Conservation (phyloP, 2,329 filamentous ascomycete genomes). For the Exophiala dermatitidis region DNA sequence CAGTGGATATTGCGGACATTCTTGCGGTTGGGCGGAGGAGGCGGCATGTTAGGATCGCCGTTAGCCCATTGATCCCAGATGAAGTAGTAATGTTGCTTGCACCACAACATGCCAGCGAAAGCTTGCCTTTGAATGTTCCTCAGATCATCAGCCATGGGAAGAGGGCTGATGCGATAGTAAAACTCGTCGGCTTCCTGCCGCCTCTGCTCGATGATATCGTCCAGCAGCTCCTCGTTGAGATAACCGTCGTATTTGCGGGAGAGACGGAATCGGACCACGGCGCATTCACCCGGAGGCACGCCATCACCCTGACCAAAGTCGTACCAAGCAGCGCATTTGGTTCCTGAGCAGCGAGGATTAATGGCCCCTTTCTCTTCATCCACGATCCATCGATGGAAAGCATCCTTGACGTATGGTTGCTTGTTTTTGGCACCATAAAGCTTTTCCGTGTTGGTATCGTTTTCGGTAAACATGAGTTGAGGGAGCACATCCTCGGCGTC, state of each 20-base stretch:
- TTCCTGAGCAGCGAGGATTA: conserved; percentile 73
- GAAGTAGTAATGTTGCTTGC: conserved; percentile 93
- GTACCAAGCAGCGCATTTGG: conserved; percentile 88
- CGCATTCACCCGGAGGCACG: conserved; percentile 83
- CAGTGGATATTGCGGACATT: conserved; percentile 78
- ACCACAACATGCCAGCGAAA: conserved; percentile 96
- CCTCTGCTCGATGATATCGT: conserved; percentile 80
- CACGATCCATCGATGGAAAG: conserved; percentile 83
- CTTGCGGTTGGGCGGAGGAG: conserved; percentile 74
- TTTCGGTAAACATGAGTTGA: conserved; percentile 84
- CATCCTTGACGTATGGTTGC: conserved; percentile 85
- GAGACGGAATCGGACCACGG: conserved; percentile 86
- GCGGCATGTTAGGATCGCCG: conserved; percentile 79
- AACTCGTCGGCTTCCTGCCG: conserved; percentile 92
- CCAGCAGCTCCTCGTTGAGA: conserved; percentile 86
- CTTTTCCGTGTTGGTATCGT: conserved; percentile 77
- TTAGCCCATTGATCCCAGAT: conserved; percentile 98
- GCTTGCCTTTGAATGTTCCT: conserved; percentile 93
- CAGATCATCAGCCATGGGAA: conserved; percentile 88
- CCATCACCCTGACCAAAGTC: conserved; percentile 84
- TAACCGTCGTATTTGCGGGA: conserved; percentile 68
- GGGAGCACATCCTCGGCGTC: conserved; percentile 79
- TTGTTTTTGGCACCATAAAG: conserved; percentile 74
- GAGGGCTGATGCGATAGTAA: conserved; percentile 83
- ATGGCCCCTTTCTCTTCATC: conserved; percentile 70